Evolutionary conservation across 1,139 yeast genomes (phyloP).

Genomic region (Pichia sp.): DNA sequence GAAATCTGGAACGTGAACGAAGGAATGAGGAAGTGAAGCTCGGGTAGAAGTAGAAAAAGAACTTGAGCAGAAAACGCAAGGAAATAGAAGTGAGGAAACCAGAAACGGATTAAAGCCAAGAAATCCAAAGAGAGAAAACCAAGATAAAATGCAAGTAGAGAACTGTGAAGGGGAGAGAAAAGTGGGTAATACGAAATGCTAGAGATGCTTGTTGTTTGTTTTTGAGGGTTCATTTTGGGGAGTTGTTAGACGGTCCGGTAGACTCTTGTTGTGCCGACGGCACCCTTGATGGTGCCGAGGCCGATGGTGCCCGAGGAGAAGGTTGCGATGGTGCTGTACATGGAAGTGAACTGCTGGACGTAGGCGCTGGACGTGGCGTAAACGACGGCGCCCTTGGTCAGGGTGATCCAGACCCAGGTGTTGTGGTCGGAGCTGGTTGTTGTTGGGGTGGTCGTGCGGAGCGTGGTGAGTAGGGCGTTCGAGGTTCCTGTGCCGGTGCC

Average conservation of each 20-base stretch:
- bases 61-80: not conserved
- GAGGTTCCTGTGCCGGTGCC: conserved; percentile 23
- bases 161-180: not conserved
- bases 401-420: conserved; percentile 22
- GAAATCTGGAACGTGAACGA: not conserved
- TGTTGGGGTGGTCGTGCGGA: conserved; percentile 21
- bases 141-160: not conserved
- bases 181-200: not conserved
- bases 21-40: too few species aligned
- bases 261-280: conserved; percentile 50
- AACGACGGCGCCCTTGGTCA: conserved; percentile 14
- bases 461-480: conserved; percentile 12
- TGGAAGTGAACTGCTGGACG: conserved; percentile 44
- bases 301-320: conserved; percentile 54
- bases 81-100: not conserved
- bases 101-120: not conserved
- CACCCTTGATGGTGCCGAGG: conserved; percentile 51
- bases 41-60: too few species aligned
- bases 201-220: not conserved
- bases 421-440: conserved; percentile 20
- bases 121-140: not conserved
- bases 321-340: conserved; percentile 37
- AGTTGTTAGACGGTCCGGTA: conserved; percentile 30
- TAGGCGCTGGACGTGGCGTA: conserved; percentile 31
- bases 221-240: not conserved